Evolutionary conservation across 176 grass and related monocot genomes (phyloP).

Genomic region (Guadua angustifolia): DNA sequence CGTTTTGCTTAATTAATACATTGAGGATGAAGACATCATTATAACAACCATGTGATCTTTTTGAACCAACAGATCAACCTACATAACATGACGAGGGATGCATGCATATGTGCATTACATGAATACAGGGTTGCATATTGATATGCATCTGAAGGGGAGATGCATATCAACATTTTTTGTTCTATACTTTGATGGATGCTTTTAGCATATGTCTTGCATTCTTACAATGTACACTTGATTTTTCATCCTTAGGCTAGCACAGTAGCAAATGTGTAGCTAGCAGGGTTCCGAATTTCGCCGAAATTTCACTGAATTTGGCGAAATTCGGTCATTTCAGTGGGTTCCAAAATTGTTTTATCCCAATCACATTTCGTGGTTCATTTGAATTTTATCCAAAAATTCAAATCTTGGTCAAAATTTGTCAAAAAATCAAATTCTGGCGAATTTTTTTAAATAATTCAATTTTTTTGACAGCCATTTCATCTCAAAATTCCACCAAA

Average conservation of each 20-base stretch:
- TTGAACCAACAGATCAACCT: neutral
- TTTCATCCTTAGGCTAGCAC: neutral
- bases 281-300: neutral
- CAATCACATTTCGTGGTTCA: too few species aligned
- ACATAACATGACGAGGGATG: neutral
- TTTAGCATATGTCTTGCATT: constrained; percentile 1
- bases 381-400: too few species aligned
- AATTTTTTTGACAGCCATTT: too few species aligned
- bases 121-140: neutral
- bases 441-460: too few species aligned
- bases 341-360: too few species aligned
- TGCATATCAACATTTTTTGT: neutral
- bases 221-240: neutral
- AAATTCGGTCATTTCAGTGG: too few species aligned
- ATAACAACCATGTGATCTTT: neutral
- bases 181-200: neutral
- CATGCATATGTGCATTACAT: constrained; percentile 5
- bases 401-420: too few species aligned
- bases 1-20: neutral
- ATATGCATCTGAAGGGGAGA: neutral
- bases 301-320: too few species aligned
- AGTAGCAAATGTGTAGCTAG: neutral
- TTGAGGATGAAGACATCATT: neutral
- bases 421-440: too few species aligned
- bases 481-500: too few species aligned